Base-by-base conservation (phyloP, 768 basidiomycete species). In the Russula dissimulans region DNA sequence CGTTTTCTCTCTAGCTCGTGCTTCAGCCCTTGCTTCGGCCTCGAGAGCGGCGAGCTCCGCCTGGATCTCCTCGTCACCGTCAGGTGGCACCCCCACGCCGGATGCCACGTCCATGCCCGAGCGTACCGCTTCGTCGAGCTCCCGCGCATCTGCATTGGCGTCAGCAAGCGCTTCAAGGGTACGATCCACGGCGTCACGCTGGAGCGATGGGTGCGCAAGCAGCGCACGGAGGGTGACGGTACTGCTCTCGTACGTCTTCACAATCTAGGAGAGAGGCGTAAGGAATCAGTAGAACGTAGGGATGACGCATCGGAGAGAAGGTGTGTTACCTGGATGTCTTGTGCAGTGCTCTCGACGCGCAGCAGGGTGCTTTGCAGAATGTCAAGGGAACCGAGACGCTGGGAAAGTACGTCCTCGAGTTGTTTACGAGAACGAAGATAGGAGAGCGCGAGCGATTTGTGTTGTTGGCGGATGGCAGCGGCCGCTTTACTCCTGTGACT, bases 101-200 rank as follows among this genome's bases (percentile, higher is more conserved):
- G 55, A 14, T 9, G 56, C 65, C 22, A 83, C 72, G 62, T 88
- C 81, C 3, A 80, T 84, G 22, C 87, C 88, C 42, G 83, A 71
- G 60, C 78, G 77, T 49, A 97, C 83, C 3, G 85, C 83, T 34
- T 89, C 81, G 65, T 95, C 89, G 15, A 97, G 77, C 66, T 97
- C 94, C 42, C 77, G 78, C 45, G 91, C 90, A 67, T 93, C 85
- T 1, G 85, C 81, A 63, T 90, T 86, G 2, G 87, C 89, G 62
- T 88, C 87, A 0, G 89, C 86, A 66, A 98, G 78, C 9, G 85
- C 87, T 29, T 94, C 90, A 82, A 95, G 86, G 3, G 93, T 95
- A 65, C 82, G 79, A 58, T 95, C 89, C 49, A 98, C 82, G 52
- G 78, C 80, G 15, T 85, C 85, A n/a, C 83, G 80, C 62, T 86